phyloP scores from a whole-genome alignment of 768 basidiomycete genomes.

The Collybia nuda region DNA sequence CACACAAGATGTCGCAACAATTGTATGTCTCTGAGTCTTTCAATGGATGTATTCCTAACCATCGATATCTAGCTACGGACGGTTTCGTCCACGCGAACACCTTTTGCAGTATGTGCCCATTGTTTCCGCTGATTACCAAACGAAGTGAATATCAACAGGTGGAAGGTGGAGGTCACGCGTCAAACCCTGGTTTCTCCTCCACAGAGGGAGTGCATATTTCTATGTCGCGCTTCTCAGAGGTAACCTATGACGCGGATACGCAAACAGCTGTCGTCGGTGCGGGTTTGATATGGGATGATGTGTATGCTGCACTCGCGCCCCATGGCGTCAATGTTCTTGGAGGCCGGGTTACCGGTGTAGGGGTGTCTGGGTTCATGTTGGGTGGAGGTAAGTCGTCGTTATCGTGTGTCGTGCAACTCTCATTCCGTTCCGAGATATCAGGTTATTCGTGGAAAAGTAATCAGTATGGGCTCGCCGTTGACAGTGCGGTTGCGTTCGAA shows the following conservation, averaged over 20 bases:
- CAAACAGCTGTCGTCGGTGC: conserved; percentile 43
- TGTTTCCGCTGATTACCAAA: too few species aligned
- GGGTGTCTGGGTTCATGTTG: conserved; percentile 57
- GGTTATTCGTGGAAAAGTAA: conserved; percentile 69
- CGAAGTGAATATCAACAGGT: too few species aligned
- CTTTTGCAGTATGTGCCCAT: conserved; percentile 46
- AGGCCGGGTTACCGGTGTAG: conserved; percentile 56
- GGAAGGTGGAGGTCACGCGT: conserved; percentile 59
- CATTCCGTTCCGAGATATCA: conserved; percentile 4
- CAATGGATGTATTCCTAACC: too few species aligned
- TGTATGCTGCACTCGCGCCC: conserved; percentile 50
- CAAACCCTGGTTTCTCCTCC: conserved; percentile 59
- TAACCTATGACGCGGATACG: conserved; percentile 36
- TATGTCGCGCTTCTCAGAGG: conserved; percentile 47
- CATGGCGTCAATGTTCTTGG: conserved; percentile 56
- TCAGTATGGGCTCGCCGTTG: conserved; percentile 56
- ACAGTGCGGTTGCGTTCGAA: conserved; percentile 54
- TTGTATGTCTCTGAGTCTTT: conserved; percentile 32
- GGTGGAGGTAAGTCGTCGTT: conserved; percentile 52
- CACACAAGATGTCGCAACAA: conserved; percentile 45
- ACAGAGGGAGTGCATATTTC: conserved; percentile 60
- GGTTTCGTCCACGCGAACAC: conserved; percentile 29
- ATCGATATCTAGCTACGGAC: background rate
- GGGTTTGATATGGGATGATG: conserved; percentile 64
- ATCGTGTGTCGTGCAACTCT: conserved; percentile 24